phyloP scores from a whole-genome alignment of 495 filamentous ascomycete species.

The Penicillium fimorum region DNA sequence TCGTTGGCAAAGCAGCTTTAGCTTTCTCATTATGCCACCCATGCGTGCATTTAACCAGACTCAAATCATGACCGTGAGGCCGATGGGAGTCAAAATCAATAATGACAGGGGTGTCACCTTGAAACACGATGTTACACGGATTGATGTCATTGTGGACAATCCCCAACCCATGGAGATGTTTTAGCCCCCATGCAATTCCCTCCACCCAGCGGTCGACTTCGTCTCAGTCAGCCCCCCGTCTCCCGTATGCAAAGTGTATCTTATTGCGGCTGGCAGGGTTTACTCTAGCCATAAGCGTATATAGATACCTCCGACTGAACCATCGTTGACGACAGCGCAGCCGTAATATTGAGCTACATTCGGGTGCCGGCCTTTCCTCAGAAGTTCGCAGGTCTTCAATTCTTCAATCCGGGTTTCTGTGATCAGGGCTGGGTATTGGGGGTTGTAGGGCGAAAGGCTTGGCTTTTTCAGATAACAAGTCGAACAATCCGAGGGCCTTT shows the following conservation, averaged over 20 bases:
- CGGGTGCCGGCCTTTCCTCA: conserved; percentile 26
- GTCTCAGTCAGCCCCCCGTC: not conserved
- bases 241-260: conserved; percentile 8
- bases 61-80: not conserved
- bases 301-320: conserved; percentile 30
- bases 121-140: conserved; percentile 32
- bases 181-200: conserved; percentile 28
- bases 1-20: not conserved
- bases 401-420: conserved; percentile 11
- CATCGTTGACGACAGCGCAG: conserved; percentile 26
- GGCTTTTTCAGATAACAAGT: conserved; percentile 10
- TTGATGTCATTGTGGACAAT: conserved; percentile 37
- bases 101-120: conserved; percentile 31
- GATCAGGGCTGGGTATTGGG: conserved; percentile 5
- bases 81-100: conserved; percentile 19
- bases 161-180: conserved; percentile 28
- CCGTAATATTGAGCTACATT: conserved; percentile 32
- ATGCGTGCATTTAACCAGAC: conserved; percentile 2
- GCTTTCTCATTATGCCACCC: conserved; percentile 1
- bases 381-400: conserved; percentile 20
- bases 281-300: conserved; percentile 28
- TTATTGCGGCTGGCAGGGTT: conserved; percentile 20
- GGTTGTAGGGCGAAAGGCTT: conserved; percentile 10
- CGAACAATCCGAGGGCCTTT: not conserved
- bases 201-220: conserved; percentile 13